Conservation (phyloP, 164 flowering plant species). For the Nelumbo lutea region DNA sequence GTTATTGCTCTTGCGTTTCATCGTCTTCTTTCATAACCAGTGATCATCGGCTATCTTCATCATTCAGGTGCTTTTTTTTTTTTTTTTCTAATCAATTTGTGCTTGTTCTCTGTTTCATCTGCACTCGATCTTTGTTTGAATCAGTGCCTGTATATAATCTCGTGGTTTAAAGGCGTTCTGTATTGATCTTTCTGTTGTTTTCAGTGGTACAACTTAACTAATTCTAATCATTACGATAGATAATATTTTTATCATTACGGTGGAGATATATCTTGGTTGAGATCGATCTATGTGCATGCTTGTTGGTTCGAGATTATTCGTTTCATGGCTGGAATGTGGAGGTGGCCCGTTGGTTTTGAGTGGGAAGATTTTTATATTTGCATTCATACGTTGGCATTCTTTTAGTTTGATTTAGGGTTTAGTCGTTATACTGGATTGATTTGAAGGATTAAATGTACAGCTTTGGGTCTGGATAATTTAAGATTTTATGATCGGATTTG, state of each 20-base stretch:
- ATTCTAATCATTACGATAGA: neutral
- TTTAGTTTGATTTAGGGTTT: neutral
- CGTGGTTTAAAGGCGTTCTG: neutral
- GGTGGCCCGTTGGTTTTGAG: neutral
- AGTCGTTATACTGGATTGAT: neutral
- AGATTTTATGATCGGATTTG: neutral
- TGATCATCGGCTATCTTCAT: neutral
- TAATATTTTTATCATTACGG: neutral
- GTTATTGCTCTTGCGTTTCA: neutral
- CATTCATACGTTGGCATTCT: too few relatives aligned
- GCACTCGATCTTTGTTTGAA: neutral
- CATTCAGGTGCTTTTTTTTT: constrained; percentile 3
- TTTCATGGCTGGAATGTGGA: constrained; percentile 1
- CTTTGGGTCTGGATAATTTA: neutral
- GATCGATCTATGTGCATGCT: neutral
- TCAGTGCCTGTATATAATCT: neutral
- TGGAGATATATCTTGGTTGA: neutral
- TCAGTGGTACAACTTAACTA: neutral
- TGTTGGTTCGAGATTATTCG: neutral
- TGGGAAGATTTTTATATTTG: neutral
- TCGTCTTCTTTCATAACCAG: neutral
- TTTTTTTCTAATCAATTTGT: neutral
- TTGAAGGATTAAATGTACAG: neutral
- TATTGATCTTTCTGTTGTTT: neutral
- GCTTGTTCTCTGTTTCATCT: neutral